A percentile compares a stretch with the other conserved stretches of the same genome.
Conservation (phyloP, 345 rosid genomes). For the Linum trigynum region DNA sequence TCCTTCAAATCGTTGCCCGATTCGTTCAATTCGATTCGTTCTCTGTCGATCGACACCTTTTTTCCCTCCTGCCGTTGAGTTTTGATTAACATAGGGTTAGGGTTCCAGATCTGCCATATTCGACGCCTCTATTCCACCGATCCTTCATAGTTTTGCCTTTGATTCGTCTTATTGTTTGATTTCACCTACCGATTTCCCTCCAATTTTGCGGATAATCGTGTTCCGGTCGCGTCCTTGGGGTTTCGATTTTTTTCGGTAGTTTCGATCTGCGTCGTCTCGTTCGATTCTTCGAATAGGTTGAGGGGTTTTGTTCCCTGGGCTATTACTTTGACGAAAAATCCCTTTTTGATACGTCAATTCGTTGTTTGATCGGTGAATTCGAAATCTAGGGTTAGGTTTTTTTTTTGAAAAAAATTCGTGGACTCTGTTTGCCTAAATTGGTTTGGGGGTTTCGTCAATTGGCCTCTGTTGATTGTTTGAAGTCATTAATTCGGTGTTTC, state of each 20-base stretch:
- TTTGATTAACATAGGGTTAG: constrained; percentile 36
- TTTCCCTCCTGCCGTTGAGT: constrained; percentile 11
- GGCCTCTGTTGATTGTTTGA: constrained; percentile 4
- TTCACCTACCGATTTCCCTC: constrained; percentile 5
- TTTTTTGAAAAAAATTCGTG: constrained; percentile 2
- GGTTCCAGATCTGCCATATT: constrained; percentile 26
- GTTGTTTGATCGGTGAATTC: constrained; percentile 9
- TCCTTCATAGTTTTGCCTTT: constrained; percentile 3
- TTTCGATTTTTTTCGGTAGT: constrained; percentile 17
- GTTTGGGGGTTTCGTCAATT: constrained; percentile 7
- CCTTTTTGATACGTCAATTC: constrained; percentile 9
- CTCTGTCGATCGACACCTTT: constrained; percentile 22
- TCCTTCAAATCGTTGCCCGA: constrained; percentile 13
- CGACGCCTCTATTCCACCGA: constrained; percentile 17
- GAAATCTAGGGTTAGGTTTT: constrained; percentile 44
- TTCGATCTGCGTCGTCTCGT: constrained; percentile 11
- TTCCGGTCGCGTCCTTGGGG: constrained; percentile 18
- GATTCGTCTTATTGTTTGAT: not conserved
- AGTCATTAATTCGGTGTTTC: not conserved
- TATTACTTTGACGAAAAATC: not conserved
- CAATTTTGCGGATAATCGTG: constrained; percentile 20
- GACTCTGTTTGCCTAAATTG: constrained; percentile 12
- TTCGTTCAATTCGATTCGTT: constrained; percentile 23
- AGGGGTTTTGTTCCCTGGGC: constrained; percentile 28
- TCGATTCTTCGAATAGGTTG: constrained; percentile 27